These are phyloP conservation scores for Discostella pseudostelligera DNA, from an alignment of 108 stramenopile species.

Conservation along the genomic window DNA sequence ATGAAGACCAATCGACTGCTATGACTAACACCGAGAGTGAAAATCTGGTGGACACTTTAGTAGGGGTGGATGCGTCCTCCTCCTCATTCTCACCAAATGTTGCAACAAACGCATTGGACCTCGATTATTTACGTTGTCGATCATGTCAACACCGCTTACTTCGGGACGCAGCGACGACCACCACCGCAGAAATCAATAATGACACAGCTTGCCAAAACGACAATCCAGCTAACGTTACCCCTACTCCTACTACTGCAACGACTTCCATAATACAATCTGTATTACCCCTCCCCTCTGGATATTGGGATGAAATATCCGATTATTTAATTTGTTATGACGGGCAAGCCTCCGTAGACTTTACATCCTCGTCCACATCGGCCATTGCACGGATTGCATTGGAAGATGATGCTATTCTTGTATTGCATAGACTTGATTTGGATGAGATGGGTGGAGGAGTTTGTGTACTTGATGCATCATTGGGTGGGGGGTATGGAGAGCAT, in stretches of 20 bases:
- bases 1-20: neutral
- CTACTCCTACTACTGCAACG: too few species aligned
- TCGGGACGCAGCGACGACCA: neutral
- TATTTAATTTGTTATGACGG: conserved; percentile 75
- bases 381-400: conserved; percentile 47
- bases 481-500: conserved; percentile 60
- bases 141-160: conserved; percentile 42
- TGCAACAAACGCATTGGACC: conserved; percentile 13
- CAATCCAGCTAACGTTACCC: too few species aligned
- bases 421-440: conserved; percentile 52
- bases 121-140: conserved; percentile 52
- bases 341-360: conserved; percentile 33
- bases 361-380: conserved; percentile 41
- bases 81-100: neutral
- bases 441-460: conserved; percentile 35
- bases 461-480: conserved; percentile 38
- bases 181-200: neutral
- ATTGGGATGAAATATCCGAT: conserved; percentile 85
- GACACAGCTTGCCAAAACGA: neutral
- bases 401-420: conserved; percentile 59
- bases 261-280: conserved; percentile 44
- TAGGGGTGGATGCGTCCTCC: conserved; percentile 21
- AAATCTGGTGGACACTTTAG: conserved; percentile 14
- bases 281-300: conserved; percentile 60
- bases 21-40: conserved; percentile 1